Base-by-base conservation (phyloP, 1,139 yeast genomes). In the Spencermartinsiella ligniputridi region DNA sequence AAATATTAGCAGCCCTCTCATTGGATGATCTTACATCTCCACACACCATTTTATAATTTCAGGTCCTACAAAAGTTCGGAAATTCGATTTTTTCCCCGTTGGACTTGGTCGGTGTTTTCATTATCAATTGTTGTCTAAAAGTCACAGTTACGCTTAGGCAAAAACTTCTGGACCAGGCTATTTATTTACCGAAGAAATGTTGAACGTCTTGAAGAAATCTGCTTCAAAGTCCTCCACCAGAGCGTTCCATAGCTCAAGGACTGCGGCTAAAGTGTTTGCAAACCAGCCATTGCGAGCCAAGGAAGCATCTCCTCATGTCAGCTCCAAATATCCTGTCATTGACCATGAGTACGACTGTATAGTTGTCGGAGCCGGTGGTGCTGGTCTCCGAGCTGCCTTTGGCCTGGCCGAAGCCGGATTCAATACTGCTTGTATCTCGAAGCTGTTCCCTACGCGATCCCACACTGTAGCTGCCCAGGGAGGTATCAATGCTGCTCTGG, bases 401-500 rank as follows among this genome's bases (percentile, higher is more conserved):
- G 98, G 98, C 52, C 78, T 92, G 52, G 96, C 97, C 47, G 90
- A 88, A 63, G 97, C 95, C 49, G 98, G 98, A 40, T 92, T 76
- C 76, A 92, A 92, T 71, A 92, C 97, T 44, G 98, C 98, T 33
- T 92, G 98, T 79, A 81, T 92, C 60, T 83, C 97, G 57, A 92
- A 92, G 72, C 79, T 92, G 60, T 92, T 92, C 78, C 98, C 98
- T 45, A 92, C 98, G 41, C 84, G 98, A 73, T 89, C 97, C 24
- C 98, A 92, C 69, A 92, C 98, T 24, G 98, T 92, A 47, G 98
- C 98, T 47, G 98, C 98, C 46, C 98, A 92, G 72, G 98, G 98
- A 71, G 98, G 98, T 73, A 92, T 92, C 71, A 92, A 92, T 63
- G 98, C 98, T 58, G 98, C 98, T 36, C 76, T 92, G 39, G 76